Conservation (phyloP, 2,329 filamentous ascomycete genomes). For the Colletotrichum magnum region DNA sequence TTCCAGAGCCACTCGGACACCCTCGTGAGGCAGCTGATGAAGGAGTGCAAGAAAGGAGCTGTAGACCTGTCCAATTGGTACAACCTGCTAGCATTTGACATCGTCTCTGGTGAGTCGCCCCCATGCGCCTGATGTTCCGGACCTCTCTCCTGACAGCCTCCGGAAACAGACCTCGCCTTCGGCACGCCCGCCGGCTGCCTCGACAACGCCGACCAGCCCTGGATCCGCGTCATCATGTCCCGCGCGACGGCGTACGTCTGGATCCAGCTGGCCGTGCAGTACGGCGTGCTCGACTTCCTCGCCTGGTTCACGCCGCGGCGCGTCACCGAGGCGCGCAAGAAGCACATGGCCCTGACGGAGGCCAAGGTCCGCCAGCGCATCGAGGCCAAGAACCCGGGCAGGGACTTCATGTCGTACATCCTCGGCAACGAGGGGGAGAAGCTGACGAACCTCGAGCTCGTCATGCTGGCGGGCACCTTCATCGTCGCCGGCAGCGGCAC, state of each 20-base stretch:
- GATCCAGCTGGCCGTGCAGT: slow-evolving; percentile 23
- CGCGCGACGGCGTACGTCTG: slow-evolving; percentile 12
- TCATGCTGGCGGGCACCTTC: slow-evolving; percentile 21
- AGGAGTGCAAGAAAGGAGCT: not conserved
- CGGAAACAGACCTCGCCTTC: slow-evolving; percentile 6
- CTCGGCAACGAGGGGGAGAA: slow-evolving; percentile 9
- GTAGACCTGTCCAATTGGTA: slow-evolving; percentile 46
- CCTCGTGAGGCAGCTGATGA: slow-evolving; percentile 42
- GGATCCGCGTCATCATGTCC: slow-evolving; percentile 13
- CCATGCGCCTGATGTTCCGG: not conserved
- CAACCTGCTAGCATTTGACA: slow-evolving; percentile 47
- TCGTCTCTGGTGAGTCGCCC: slow-evolving; percentile 31
- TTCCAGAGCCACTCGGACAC: slow-evolving; percentile 46
- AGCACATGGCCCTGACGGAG: slow-evolving; percentile 14
- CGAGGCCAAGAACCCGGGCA: slow-evolving; percentile 17
- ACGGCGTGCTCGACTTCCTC: slow-evolving; percentile 16
- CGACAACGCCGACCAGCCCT: slow-evolving; percentile 22
- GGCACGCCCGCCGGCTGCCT: slow-evolving; percentile 15
- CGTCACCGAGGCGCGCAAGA: slow-evolving; percentile 17
- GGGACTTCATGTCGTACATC: slow-evolving; percentile 26
- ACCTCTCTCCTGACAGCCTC: not conserved
- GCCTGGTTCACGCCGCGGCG: slow-evolving; percentile 6
- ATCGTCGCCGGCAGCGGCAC: slow-evolving; percentile 23
- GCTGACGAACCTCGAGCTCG: slow-evolving; percentile 11
- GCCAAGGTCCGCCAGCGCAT: slow-evolving; percentile 22